Percentiles rank a stretch among this genome's conserved stretches.
Conservation (phyloP, 169 alveolate genomes). For the Plasmodium knowlesi region DNA sequence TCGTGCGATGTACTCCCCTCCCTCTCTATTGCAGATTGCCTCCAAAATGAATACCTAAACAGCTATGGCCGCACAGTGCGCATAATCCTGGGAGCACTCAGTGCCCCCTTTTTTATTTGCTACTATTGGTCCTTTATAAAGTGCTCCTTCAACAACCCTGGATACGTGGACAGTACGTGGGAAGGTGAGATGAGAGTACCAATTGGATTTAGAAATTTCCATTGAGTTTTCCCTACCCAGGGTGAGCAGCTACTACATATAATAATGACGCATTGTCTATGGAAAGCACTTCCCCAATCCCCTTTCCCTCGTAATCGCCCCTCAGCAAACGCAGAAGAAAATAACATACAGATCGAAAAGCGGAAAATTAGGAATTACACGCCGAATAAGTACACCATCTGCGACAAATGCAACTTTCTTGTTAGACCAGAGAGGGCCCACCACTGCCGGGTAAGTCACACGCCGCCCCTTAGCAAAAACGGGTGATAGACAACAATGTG, state of each 20-base stretch:
- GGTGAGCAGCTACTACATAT: background rate
- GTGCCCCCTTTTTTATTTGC: slow-evolving; percentile 45
- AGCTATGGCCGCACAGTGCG: slow-evolving; percentile 15
- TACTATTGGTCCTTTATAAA: slow-evolving; percentile 61
- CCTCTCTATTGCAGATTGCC: slow-evolving; percentile 5
- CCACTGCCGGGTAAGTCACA: slow-evolving; percentile 44
- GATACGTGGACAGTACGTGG: slow-evolving; percentile 65
- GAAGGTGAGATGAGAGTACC: slow-evolving; percentile 14
- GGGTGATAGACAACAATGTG: background rate
- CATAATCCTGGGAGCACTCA: slow-evolving; percentile 1
- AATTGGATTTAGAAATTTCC: background rate
- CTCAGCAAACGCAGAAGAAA: slow-evolving; percentile 56
- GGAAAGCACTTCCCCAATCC: background rate
- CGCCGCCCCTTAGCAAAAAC: background rate
- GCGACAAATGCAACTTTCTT: slow-evolving; percentile 52
- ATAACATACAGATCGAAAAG: slow-evolving; percentile 42
- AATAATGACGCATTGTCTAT: background rate
- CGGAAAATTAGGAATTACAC: slow-evolving; percentile 52
- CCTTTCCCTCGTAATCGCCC: background rate
- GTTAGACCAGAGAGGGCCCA: slow-evolving; percentile 72
- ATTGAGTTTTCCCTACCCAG: background rate
- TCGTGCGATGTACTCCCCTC: background rate
- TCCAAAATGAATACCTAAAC: slow-evolving; percentile 60
- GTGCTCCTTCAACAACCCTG: slow-evolving; percentile 33
- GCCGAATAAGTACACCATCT: slow-evolving; percentile 54